phyloP scores from a whole-genome alignment of 2,329 filamentous ascomycete species.

The Pezicula carpinea region DNA sequence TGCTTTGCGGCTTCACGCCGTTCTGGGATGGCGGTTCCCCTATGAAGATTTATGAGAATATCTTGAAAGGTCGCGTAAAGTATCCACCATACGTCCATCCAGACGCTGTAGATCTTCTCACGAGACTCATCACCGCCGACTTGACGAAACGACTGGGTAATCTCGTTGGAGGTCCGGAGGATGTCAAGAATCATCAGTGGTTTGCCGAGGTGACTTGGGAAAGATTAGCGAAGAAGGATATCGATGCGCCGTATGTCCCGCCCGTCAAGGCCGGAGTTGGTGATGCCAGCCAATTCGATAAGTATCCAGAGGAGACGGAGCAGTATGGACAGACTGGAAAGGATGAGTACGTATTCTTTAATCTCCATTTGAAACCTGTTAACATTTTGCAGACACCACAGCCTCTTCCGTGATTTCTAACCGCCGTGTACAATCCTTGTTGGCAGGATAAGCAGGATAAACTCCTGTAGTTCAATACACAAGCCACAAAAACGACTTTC shows the following conservation, averaged over 20 bases:
- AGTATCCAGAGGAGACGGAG: conserved; percentile 95
- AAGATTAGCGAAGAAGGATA: conserved; percentile 87
- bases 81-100: conserved; percentile 94
- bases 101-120: conserved; percentile 88
- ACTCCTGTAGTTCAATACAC: neutral
- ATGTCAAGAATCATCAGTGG: conserved; percentile 95
- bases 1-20: conserved; percentile 97
- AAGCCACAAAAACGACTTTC: neutral
- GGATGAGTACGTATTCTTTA: conserved; percentile 71
- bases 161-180: conserved; percentile 80
- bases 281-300: conserved; percentile 96
- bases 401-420: conserved; percentile 6
- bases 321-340: conserved; percentile 74
- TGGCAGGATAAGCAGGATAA: no score
- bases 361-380: neutral
- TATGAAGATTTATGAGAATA: conserved; percentile 99
- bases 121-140: conserved; percentile 89
- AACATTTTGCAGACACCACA: neutral
- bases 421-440: neutral
- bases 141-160: conserved; percentile 94
- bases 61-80: conserved; percentile 90
- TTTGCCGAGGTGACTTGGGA: conserved; percentile 99
- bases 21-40: conserved; percentile 98
- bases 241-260: conserved; percentile 95
- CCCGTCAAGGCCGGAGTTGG: conserved; percentile 91